phyloP scores from a whole-genome alignment of 1,284 basidiomycete genomes.

The Phenoliferia sp. region DNA sequence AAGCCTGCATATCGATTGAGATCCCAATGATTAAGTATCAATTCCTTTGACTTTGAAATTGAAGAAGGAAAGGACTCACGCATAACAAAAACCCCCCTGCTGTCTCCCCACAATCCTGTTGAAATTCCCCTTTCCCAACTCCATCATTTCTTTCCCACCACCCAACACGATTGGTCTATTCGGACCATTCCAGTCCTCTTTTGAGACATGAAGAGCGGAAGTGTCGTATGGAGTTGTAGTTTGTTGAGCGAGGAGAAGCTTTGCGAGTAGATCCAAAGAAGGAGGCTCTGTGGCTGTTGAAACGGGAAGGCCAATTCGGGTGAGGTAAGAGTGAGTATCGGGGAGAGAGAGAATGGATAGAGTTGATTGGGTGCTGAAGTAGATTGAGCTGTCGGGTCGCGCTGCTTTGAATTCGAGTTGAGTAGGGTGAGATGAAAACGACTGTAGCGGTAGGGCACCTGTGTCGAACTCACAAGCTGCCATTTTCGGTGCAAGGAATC shows the following conservation, averaged over 20 bases:
- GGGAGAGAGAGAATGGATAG: background rate
- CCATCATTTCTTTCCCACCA: conserved; percentile 10
- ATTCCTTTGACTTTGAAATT: no score
- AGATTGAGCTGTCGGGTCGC: conserved; percentile 12
- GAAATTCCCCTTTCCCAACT: conserved; percentile 24
- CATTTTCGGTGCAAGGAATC: no score
- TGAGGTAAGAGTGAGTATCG: conserved; percentile 16
- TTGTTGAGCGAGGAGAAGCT: conserved; percentile 12
- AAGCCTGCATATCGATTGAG: no score
- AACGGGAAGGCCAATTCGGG: conserved; percentile 11
- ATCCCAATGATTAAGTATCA: no score
- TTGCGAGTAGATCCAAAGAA: conserved; percentile 16
- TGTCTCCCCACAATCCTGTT: conserved; percentile 1
- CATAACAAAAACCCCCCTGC: conserved; percentile 19
- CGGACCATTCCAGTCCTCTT: conserved; percentile 10
- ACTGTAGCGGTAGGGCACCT: no score
- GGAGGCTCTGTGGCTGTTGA: background rate
- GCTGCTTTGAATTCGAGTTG: background rate
- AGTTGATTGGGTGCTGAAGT: conserved; percentile 13
- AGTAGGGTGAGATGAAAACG: background rate
- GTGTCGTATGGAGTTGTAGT: conserved; percentile 19
- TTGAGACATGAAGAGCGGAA: conserved; percentile 11
- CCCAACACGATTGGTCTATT: conserved; percentile 8
- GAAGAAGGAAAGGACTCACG: conserved; percentile 1
- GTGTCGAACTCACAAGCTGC: no score